Evolutionary conservation across 495 filamentous ascomycete genomes (phyloP).

Genomic region (Aspergillus ostianus): DNA sequence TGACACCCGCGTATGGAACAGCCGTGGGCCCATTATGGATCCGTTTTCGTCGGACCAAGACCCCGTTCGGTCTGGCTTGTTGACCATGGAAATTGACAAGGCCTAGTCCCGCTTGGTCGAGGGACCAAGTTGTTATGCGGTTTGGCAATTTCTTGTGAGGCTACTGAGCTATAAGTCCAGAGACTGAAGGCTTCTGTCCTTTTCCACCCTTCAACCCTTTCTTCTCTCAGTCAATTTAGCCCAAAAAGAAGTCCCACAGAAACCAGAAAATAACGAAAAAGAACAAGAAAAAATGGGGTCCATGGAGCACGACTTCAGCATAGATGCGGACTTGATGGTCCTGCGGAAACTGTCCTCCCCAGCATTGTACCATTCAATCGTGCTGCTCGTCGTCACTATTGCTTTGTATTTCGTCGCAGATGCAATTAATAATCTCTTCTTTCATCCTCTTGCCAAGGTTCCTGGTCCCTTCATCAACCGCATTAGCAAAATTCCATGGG

Average conservation of each 20-base stretch:
- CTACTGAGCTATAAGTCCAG: conserved; percentile 3
- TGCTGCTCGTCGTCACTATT: conserved; percentile 1
- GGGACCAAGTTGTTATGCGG: conserved; percentile 1
- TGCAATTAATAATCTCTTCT: conserved; percentile 7
- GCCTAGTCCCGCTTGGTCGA: neutral
- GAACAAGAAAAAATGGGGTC: neutral
- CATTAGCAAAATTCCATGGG: conserved; percentile 5
- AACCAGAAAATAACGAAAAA: neutral
- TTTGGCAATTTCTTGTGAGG: conserved; percentile 2
- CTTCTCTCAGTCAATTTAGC: conserved; percentile 1
- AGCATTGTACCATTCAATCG: neutral
- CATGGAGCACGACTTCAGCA: conserved; percentile 4
- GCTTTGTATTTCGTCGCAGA: conserved; percentile 4
- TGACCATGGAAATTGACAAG: conserved; percentile 3
- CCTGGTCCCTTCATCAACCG: conserved; percentile 7
- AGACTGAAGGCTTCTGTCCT: conserved; percentile 1
- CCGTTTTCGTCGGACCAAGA: conserved; percentile 2
- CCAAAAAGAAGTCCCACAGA: conserved; percentile 3
- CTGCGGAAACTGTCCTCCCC: conserved; percentile 4
- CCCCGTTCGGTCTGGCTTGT: conserved; percentile 1
- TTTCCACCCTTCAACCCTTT: conserved; percentile 2
- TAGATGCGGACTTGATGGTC: neutral
- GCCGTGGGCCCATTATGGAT: neutral
- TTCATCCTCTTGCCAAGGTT: conserved; percentile 4
- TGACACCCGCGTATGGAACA: conserved; percentile 1